Conservation (phyloP, 2,329 filamentous ascomycete genomes). For the Talaromyces piceae region DNA sequence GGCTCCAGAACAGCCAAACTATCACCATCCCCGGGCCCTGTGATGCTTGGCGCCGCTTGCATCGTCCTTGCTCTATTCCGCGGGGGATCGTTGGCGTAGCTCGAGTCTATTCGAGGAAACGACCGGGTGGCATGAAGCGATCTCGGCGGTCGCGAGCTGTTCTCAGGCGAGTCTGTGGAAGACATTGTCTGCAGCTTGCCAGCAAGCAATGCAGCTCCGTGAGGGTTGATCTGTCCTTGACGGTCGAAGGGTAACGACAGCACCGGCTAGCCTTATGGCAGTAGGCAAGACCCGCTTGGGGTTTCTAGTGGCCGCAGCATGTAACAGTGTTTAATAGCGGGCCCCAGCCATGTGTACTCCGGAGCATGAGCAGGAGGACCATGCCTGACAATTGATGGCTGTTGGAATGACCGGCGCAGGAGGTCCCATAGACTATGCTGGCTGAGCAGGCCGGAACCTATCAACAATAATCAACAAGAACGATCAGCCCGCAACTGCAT, state of each 20-base stretch:
- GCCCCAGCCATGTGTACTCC: background rate
- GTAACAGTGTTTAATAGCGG: background rate
- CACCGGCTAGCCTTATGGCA: no score
- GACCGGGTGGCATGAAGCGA: constrained; percentile 22
- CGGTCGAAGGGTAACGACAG: background rate
- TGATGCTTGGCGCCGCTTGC: constrained; percentile 17
- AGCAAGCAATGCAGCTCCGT: background rate
- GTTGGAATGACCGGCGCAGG: background rate
- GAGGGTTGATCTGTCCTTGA: background rate
- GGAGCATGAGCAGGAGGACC: background rate
- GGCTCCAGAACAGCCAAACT: background rate
- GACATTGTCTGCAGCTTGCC: constrained; percentile 17
- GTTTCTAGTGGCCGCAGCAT: background rate
- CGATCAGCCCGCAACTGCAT: background rate
- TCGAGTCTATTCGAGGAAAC: constrained; percentile 27
- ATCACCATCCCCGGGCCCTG: constrained; percentile 20
- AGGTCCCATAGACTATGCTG: background rate
- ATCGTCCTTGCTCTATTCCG: constrained; percentile 21
- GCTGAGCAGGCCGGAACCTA: background rate
- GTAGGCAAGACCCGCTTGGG: background rate
- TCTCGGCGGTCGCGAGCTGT: constrained; percentile 18
- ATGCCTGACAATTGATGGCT: background rate
- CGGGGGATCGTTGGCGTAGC: constrained; percentile 17
- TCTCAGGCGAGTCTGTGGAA: constrained; percentile 16
- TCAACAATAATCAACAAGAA: no score